Base-by-base conservation (phyloP, 352 stramenopile genomes). In the Globisporangium barbulae region DNA sequence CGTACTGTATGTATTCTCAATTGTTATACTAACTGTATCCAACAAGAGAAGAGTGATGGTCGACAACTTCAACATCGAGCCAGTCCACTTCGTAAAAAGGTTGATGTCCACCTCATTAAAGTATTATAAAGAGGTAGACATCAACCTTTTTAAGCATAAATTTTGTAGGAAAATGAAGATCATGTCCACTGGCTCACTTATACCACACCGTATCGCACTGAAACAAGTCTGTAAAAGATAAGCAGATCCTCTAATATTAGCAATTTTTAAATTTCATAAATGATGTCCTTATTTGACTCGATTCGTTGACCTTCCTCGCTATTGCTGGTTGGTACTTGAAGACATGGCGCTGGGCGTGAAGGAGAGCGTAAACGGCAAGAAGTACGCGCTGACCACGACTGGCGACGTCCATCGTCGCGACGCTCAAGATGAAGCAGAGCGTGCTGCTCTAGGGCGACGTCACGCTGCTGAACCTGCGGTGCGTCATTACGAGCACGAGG, bases 391-490 rank as follows among this genome's bases (percentile, higher is more conserved):
- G 2, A 49, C 52, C 19, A 63, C 66, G n/a, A 78, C 83, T 30
- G 83, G 81, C 28, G 65, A 85, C 78, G 37, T 85, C 78, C 47
- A 86, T 94, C 63, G 73, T 94, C 50, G 81, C 76, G 37, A 93
- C 84, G 39, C 73, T 78, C 25, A 79, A 85, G 65, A 74, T 83
- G 42, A 90, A 88, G 61, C 84, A 93, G 74, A 89, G 81, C 70
- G 64, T 93, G 41, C 60, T 93, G 58, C 84, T 80, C 7, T 75
- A 88, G 45, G 82, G 84, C n/a, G 81, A 93, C 69, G 81, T 93
- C 61, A 60, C 82, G 41, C 66, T 93, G 49, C 69, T 93, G 47
- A 78, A 78, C 3, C 62, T 78, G 35, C 72, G 79, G 76, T 85
- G 59, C n/a, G 69, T 68, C 28, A 2, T 3, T 4, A 35, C 13